These are phyloP conservation scores for Boechera retrofracta DNA, from an alignment of 345 rosid genomes.

Conservation along the genomic window DNA sequence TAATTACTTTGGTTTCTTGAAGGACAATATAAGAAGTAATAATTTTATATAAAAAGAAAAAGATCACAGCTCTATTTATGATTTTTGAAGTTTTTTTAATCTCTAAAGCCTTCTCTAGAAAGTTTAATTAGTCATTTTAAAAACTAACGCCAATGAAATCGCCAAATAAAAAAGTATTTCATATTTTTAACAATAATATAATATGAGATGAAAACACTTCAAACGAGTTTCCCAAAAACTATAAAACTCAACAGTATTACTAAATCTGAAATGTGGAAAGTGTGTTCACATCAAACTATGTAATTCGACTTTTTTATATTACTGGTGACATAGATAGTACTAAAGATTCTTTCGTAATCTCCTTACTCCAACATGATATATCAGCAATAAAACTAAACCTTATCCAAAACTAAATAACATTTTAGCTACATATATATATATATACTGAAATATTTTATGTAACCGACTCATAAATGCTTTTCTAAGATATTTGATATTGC, in stretches of 20 bases:
- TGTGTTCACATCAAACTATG: slow-evolving; percentile 34
- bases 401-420: neutral
- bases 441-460: too few species aligned
- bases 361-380: neutral
- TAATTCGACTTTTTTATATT: neutral
- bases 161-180: neutral
- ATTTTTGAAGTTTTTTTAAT: neutral
- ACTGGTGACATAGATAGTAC: neutral
- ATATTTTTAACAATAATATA: neutral
- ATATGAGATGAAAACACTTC: slow-evolving; percentile 1
- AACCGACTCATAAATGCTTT: too few species aligned
- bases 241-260: neutral
- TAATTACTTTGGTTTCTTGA: slow-evolving; percentile 23
- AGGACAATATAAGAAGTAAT: neutral
- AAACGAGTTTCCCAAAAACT: slow-evolving; percentile 1
- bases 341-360: neutral
- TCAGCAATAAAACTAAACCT: neutral
- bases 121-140: neutral
- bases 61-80: neutral
- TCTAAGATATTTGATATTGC: too few species aligned
- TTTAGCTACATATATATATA: neutral
- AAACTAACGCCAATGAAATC: neutral
- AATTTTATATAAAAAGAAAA: neutral
- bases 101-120: neutral
- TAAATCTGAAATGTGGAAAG: slow-evolving; percentile 11